Conservation (phyloP, 148 eudicot genomes). For the Cornus florida region DNA sequence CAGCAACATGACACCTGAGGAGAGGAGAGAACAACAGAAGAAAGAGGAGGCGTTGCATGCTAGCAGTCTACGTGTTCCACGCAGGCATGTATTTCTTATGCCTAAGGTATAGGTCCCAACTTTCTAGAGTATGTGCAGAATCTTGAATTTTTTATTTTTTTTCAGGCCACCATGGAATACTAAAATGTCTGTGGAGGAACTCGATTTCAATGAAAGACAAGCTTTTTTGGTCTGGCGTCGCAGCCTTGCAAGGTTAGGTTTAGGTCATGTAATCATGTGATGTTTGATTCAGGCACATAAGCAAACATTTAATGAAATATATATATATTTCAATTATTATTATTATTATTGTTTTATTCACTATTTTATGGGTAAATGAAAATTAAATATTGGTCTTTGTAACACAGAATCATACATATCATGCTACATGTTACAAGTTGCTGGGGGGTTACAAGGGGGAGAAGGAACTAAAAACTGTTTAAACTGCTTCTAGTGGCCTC, state of each 20-base stretch:
- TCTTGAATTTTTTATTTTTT: slow-evolving; percentile 12
- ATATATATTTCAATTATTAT: too few relatives aligned
- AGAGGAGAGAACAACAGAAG: slow-evolving; percentile 65
- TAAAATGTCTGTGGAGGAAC: slow-evolving; percentile 85
- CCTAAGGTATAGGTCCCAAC: neutral
- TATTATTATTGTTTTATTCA: neutral
- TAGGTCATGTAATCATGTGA: neutral
- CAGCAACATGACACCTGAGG: slow-evolving; percentile 55
- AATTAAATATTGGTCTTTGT: neutral
- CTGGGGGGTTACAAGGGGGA: too few relatives aligned
- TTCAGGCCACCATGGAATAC: slow-evolving; percentile 90
- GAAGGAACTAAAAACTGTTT: too few relatives aligned
- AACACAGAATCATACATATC: neutral
- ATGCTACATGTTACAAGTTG: neutral
- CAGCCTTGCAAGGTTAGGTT: slow-evolving; percentile 78
- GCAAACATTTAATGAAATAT: neutral
- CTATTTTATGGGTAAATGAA: neutral
- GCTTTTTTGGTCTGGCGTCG: slow-evolving; percentile 89
- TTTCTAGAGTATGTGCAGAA: neutral
- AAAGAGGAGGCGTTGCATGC: slow-evolving; percentile 84
- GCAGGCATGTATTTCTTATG: slow-evolving; percentile 48
- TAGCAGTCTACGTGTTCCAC: slow-evolving; percentile 90
- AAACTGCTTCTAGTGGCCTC: too few relatives aligned
- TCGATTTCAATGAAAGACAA: slow-evolving; percentile 75
- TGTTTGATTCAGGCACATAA: neutral